Evolutionary conservation across 2,329 filamentous ascomycete genomes (phyloP), one percentile per base, ranked within the genome.

Genomic region (Aaosphaeria pasadenensis): DNA sequence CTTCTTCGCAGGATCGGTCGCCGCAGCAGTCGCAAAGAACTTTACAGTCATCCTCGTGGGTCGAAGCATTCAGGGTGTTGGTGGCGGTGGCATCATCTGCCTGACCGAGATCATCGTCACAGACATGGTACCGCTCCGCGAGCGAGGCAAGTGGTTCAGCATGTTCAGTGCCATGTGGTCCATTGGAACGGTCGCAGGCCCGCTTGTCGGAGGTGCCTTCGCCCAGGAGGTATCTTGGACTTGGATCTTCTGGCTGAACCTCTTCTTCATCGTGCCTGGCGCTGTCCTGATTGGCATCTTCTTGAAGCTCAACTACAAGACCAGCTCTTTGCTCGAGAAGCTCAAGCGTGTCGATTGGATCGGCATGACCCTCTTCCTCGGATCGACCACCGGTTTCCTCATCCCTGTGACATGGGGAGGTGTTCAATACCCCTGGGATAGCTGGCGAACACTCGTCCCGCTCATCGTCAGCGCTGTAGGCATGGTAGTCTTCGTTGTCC

Each of bases 221-320:
- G 72, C 78, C 3, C 71, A 81, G 47, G 69, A 75, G 39, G 73
- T 74, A 1, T 69, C 67, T 1, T 84, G 82, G 83, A 67, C 78
- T 6, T 87, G 83, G 83, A 78, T 86, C 7, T 85, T 86, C 59
- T 87, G 79, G 75, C 74, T 85, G 55, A 86, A 86, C 54, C 66
- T 85, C 1, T 81, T 82, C 2, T 77, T 85, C 57, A 72, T 77
- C 30, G 78, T 69, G 2, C 48, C 81, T n/a, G 77, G 75, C 3
- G 63, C 71, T 11, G 54, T 76, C 35, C 64, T 81, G 53, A 68
- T 81, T 11, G 66, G 75, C 0, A 39, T 83, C 28, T 84, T 82
- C 64, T 67, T 85, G 11, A 72, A 75, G n/a, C 71, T 83, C 40
- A 73, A 77, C 46, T 69, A 74, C 45, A 62, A 76, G 6, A 74